Percentiles rank a stretch among this genome's conserved stretches.
These are phyloP conservation scores for Hypoxylon sp. DNA, from an alignment of 2,329 filamentous ascomycete genomes.

Conservation along the genomic window DNA sequence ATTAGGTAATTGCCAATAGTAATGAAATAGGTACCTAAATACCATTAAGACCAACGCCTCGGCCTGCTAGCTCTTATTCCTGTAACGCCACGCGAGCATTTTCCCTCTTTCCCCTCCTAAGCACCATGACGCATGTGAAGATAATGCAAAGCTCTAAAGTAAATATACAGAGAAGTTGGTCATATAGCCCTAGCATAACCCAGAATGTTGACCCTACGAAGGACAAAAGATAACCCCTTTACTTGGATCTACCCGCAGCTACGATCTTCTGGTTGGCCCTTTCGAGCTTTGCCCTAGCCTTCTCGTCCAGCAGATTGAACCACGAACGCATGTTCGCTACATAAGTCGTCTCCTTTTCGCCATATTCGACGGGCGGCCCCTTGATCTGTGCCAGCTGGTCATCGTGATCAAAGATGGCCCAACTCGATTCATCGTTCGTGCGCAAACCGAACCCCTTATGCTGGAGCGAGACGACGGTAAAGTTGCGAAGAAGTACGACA, in stretches of 20 bases:
- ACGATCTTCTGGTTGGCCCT: constrained; percentile 62
- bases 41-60: constrained; percentile 13
- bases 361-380: constrained; percentile 72
- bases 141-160: constrained; percentile 10
- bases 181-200: constrained; percentile 4
- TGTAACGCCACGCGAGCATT: constrained; percentile 4
- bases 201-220: neutral
- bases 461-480: constrained; percentile 68
- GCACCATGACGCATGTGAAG: neutral
- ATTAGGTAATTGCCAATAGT: neutral
- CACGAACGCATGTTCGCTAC: constrained; percentile 65
- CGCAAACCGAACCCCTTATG: constrained; percentile 70
- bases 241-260: constrained; percentile 46
- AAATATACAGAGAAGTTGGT: constrained; percentile 5
- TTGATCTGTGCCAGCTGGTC: constrained; percentile 66
- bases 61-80: constrained; percentile 20
- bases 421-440: constrained; percentile 70
- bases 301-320: constrained; percentile 65
- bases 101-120: constrained; percentile 10
- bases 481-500: constrained; percentile 70
- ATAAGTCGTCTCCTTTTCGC: constrained; percentile 65
- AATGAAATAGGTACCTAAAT: neutral
- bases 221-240: constrained; percentile 12
- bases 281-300: constrained; percentile 63
- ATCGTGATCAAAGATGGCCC: constrained; percentile 72